A percentile compares a stretch with the other conserved stretches of the same genome.
These are phyloP conservation scores for Fusarium begoniae DNA, from an alignment of 2,329 filamentous ascomycete species.

Conservation along the genomic window DNA sequence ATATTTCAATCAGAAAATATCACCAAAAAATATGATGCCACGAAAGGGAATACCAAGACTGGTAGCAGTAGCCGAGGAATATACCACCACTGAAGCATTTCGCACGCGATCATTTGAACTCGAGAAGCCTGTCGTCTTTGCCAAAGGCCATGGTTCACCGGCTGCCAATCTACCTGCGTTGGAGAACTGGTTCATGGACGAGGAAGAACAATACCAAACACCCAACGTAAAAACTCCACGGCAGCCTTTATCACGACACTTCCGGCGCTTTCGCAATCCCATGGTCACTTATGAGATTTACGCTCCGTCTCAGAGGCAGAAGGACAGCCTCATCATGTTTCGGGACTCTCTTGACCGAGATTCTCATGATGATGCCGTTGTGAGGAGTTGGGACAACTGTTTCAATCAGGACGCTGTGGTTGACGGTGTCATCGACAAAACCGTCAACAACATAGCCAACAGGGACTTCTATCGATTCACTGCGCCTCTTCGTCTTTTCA, in stretches of 20 bases:
- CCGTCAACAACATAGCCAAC: conserved; percentile 7
- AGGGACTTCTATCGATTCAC: conserved; percentile 64
- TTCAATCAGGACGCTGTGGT: conserved; percentile 10
- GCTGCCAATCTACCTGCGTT: conserved; percentile 58
- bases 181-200: conserved; percentile 65
- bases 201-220: neutral
- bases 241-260: conserved; percentile 38
- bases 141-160: conserved; percentile 54
- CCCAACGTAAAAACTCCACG: neutral
- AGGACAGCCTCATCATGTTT: conserved; percentile 39
- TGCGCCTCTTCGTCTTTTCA: conserved; percentile 71
- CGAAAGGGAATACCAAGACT: neutral
- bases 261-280: conserved; percentile 45
- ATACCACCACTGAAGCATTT: conserved; percentile 56
- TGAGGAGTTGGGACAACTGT: conserved; percentile 44
- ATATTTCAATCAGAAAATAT: neutral
- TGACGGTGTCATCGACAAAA: neutral
- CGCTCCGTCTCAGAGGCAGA: conserved; percentile 28
- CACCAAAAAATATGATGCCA: neutral
- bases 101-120: conserved; percentile 61
- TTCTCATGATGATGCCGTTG: conserved; percentile 44
- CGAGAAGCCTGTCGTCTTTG: conserved; percentile 59
- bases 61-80: neutral
- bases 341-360: conserved; percentile 41
- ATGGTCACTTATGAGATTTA: conserved; percentile 54